Conservation (phyloP, 306 rosid genomes). For the Dalbergia cultrata region DNA sequence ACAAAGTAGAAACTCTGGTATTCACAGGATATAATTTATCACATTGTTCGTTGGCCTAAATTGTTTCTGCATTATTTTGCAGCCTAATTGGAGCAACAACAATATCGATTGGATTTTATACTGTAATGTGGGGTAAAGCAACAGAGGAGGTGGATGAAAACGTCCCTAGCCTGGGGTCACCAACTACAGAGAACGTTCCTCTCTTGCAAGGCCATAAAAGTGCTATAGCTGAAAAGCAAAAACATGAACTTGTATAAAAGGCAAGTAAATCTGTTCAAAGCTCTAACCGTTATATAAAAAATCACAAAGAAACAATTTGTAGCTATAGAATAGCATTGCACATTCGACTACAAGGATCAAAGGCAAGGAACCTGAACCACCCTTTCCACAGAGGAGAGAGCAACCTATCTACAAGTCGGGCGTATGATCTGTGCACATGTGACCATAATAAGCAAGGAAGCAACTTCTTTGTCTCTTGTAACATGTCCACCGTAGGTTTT, state of each 20-base stretch:
- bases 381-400: background rate
- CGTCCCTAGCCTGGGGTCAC: slow-evolving; percentile 48
- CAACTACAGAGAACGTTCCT: slow-evolving; percentile 45
- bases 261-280: background rate
- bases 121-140: slow-evolving; percentile 34
- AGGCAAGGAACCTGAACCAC: background rate
- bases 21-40: slow-evolving; percentile 10
- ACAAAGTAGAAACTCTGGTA: background rate
- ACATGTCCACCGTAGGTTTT: background rate
- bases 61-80: slow-evolving; percentile 17
- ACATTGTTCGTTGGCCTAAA: background rate
- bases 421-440: background rate
- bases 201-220: slow-evolving; percentile 50
- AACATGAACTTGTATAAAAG: slow-evolving; percentile 24
- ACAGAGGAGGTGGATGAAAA: slow-evolving; percentile 35
- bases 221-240: slow-evolving; percentile 33
- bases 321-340: no score
- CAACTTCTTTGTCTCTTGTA: slow-evolving; percentile 34
- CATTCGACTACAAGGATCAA: background rate
- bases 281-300: no score
- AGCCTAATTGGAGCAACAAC: slow-evolving; percentile 54
- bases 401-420: background rate
- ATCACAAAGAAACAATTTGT: no score
- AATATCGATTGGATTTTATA: slow-evolving; percentile 28
- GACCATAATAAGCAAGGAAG: background rate